Percentiles rank a stretch among this genome's conserved stretches.
phyloP scores from a whole-genome alignment of 1,139 yeast species.

The Geotrichum restrictum region DNA sequence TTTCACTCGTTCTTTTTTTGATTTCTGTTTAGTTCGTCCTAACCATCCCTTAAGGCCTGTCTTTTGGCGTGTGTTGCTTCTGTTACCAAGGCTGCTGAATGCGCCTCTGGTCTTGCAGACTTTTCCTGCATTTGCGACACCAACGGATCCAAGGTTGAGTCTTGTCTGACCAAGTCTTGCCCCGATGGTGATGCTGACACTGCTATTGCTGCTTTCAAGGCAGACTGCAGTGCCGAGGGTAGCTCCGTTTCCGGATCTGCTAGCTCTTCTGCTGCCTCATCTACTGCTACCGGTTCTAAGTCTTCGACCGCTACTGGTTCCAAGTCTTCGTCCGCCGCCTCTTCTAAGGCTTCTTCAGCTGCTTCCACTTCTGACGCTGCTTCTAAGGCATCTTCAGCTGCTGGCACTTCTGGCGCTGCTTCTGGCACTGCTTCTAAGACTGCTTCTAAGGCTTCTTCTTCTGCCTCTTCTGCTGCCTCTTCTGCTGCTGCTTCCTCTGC shows the following conservation, averaged over 20 bases:
- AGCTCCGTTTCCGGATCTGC: slow-evolving; percentile 38
- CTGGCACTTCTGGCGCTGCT: slow-evolving; percentile 21
- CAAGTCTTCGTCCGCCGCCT: slow-evolving; percentile 19
- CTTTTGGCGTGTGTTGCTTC: slow-evolving; percentile 79
- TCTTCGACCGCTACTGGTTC: slow-evolving; percentile 34
- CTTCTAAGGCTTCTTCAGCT: slow-evolving; percentile 19
- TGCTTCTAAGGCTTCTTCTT: slow-evolving; percentile 25
- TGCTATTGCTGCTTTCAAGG: slow-evolving; percentile 56
- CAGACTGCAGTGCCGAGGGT: slow-evolving; percentile 32
- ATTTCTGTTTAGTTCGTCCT: background rate
- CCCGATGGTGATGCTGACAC: slow-evolving; percentile 55
- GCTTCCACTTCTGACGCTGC: slow-evolving; percentile 21
- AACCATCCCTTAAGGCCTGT: slow-evolving; percentile 51
- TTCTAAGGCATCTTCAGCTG: slow-evolving; percentile 20
- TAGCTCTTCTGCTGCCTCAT: slow-evolving; percentile 35
- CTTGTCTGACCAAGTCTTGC: slow-evolving; percentile 62
- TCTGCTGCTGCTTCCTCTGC: slow-evolving; percentile 14
- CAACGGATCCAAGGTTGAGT: slow-evolving; percentile 49
- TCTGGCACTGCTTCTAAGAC: slow-evolving; percentile 26
- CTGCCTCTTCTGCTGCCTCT: slow-evolving; percentile 28
- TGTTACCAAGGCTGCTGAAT: slow-evolving; percentile 53
- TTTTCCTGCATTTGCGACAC: slow-evolving; percentile 61
- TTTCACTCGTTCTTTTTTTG: slow-evolving; percentile 3
- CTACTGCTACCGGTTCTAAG: slow-evolving; percentile 36
- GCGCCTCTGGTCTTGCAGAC: slow-evolving; percentile 56